Base-by-base conservation (phyloP, 257 asterid genomes). In the Scutellaria baicalensis region DNA sequence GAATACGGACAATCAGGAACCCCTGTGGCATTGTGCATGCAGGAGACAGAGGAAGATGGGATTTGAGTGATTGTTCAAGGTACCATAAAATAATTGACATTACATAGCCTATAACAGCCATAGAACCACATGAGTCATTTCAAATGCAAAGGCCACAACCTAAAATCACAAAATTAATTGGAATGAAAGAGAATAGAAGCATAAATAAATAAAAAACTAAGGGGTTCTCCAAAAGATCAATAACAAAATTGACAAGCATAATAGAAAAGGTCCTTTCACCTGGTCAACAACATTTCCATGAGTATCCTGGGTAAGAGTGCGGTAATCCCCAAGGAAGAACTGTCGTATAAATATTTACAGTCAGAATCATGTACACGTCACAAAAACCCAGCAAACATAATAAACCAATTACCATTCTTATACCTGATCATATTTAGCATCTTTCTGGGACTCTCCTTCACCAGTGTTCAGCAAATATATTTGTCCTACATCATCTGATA, bases 281-380 rank as follows among this genome's bases (percentile, higher is more conserved):
- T 93, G 97, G 82, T 93, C 99, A 54, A 93, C 69, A 81, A 87
- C 84, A 83, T 86, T 93, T 55, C 97, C 96, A 65, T 85, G 88
- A 59, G 81, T 75, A 78, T 93, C 97, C 78, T 74, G 96, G 66
- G 81, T 75, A 74, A 93, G 96, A 59, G 96, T 96, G 73, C 97
- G 95, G 75, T 93, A 93, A 79, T 93, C 99, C 77, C 99, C 97
- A 56, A 93, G 97, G 84, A 93, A 93, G 82, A 93, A 93, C 99
- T 93, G 92, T 81, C 21, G 72, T 58, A 64, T 64, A 76, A n/a
- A 76, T 8, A 56, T 21, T 36, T 21, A 47, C 43, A 42, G 82
- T 84, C 82, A 80, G 79, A 42, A 44, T 58, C 63, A 6, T 33
- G 14, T 56, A 23, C 18, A 38, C 50, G 73, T 70, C 14, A 51